Evolutionary conservation across 192 early-diverging fungal genomes (phyloP), one percentile per base, ranked within the genome.

Genomic region (Linnemannia zychae): DNA sequence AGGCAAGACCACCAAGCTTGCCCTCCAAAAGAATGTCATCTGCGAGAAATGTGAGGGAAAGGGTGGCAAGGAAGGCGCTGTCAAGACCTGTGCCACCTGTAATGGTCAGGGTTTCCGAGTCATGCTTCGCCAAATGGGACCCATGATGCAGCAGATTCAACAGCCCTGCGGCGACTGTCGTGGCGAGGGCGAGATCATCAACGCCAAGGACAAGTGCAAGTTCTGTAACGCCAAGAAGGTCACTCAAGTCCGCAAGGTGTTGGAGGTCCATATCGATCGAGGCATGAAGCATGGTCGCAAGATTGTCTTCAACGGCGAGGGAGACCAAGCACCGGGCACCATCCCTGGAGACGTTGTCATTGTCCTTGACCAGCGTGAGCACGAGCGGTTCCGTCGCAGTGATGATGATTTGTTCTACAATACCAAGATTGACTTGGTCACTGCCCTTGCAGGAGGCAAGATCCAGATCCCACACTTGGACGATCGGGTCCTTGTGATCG

Each of bases 61-160:
- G 78, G 98, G 98, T 76, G 98, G 98, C 48, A 98, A 98, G 88
- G 97, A 96, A 75, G 98, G 94, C 24, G 93, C 97, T 9, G 95
- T 96, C 50, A 93, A 93, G 89, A 88, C 90, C 40, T 99, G 98
- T 81, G 38, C 71, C 24, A 91, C 88, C 40, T 99, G 98, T 92
- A 84, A 93, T 46, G 98, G 98, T 34, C 92, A 94, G 57, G 98
- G 98, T 88, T 87, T 97, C 69, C 94, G 94, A 83, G 88, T 98
- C 44, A 92, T 94, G 60, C 90, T 98, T 75, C 89, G 97, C 49
- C 97, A 99, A 81, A 94, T 99, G 89, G 98, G 98, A 37, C 98
- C 98, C 33, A 98, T 99, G 98, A 94, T 99, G 67, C 98, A 99
- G 92, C 98, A 99, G 90, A 96, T 99, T 89, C 98, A 99, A 88